Base-by-base conservation (phyloP, 2,329 filamentous ascomycete species). In the Colletotrichum tofieldiae region DNA sequence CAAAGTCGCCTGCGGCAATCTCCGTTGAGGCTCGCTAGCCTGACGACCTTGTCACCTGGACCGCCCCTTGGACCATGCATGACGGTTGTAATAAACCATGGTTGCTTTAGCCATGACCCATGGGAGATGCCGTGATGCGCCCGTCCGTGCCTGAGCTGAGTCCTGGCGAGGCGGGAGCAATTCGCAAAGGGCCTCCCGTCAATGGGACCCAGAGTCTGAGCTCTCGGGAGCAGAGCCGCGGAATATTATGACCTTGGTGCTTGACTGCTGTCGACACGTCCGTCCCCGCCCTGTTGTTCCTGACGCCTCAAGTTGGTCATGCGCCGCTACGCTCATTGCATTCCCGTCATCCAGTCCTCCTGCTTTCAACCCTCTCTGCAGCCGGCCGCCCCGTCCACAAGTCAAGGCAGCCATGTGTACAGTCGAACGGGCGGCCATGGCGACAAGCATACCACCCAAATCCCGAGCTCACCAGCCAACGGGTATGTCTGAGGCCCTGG, bases 141-240 rank as follows among this genome's bases (percentile, higher is more conserved):
- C 56, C 43, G 63, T 67, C 56, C 43, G 63, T 67, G 64, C 65
- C 37, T 63, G 58, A 68, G 69, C 69, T 72, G 69, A 71, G 60
- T 56, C 51, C 35, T 58, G 59, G 41, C 47, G 49, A 68, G 60
- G 66, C 60, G 66, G 66, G 39, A 51, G 16, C 51, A 41, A 59
- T 54, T 54, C 37, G 65, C 62, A n/a, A n/a, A 58, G 58, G 65
- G 51, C 52, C 65, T 58, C 29, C 37, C 65, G 45, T 71, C 65
- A 51, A 68, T 58, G 65, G 68, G 56, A 20, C 68, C 58, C 65
- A 11, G n/a, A 41, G 69, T 72, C 69, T 68, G 58, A 72, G 69
- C 65, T 69, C 49, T 70, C 70, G 59, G 70, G 39, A 70, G 47
- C 70, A 72, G 66, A 72, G 70, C 70, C 65, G 70, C 66, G 54